A percentile compares a stretch with the other conserved stretches of the same genome.
Conservation (phyloP, 495 filamentous ascomycete species). For the Xylaria cubensis region DNA sequence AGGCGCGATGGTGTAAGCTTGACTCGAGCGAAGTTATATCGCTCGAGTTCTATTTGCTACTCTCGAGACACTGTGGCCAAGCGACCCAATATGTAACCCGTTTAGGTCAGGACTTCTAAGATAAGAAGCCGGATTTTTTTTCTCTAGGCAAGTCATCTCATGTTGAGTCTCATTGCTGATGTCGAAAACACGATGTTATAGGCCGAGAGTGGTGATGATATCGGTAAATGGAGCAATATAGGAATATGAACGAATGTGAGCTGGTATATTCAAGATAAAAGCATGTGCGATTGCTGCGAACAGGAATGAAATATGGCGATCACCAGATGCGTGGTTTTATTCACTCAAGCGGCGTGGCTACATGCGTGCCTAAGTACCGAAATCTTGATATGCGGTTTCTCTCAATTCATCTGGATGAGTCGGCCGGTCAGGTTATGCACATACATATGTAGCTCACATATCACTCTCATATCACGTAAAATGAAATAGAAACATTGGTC, state of each 20-base stretch:
- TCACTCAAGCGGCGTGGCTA: no score
- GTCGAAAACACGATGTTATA: conserved; percentile 30
- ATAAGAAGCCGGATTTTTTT: conserved; percentile 39
- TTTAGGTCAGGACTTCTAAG: conserved; percentile 33
- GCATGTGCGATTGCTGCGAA: no score
- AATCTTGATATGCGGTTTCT: no score
- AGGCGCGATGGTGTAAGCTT: conserved; percentile 45
- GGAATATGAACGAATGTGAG: conserved; percentile 4
- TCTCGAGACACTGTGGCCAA: conserved; percentile 51
- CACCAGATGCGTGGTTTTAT: no score
- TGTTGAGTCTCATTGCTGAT: conserved; percentile 29
- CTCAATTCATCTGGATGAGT: no score
- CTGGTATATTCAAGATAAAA: no score
- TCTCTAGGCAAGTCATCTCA: conserved; percentile 35
- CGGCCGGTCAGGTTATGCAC: not conserved
- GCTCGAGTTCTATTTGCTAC: conserved; percentile 48
- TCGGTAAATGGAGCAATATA: conserved; percentile 20
- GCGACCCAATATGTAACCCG: conserved; percentile 43
- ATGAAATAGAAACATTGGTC: not conserved
- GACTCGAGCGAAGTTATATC: conserved; percentile 48
- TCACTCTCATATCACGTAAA: not conserved
- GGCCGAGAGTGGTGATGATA: conserved; percentile 20
- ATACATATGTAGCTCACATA: not conserved
- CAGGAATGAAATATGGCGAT: no score
- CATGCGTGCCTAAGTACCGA: no score